These are phyloP conservation scores for Debaryomyces sp. DNA, from an alignment of 1,139 yeast species.

Conservation along the genomic window DNA sequence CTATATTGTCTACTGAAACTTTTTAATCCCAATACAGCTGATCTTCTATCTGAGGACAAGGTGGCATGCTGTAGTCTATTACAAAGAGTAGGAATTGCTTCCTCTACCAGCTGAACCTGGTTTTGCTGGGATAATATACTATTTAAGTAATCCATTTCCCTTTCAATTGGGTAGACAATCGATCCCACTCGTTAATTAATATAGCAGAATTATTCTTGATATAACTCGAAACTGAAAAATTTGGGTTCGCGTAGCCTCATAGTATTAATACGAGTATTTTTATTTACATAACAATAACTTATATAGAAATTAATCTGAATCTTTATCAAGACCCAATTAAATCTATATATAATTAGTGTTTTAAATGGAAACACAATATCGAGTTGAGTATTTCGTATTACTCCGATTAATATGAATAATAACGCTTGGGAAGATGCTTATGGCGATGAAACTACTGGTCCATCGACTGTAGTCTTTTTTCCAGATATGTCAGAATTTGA, in stretches of 20 bases:
- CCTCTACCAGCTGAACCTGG: constrained; percentile 67
- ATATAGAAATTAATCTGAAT: background rate
- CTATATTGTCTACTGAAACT: constrained; percentile 89
- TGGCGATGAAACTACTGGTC: constrained; percentile 4
- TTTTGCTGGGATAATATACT: constrained; percentile 37
- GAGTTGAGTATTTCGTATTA: background rate
- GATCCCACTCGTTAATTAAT: background rate
- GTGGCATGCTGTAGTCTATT: constrained; percentile 87
- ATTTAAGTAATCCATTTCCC: constrained; percentile 43
- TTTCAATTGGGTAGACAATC: constrained; percentile 2
- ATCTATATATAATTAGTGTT: background rate
- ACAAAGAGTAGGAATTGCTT: constrained; percentile 85
- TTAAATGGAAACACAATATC: background rate
- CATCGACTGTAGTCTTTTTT: constrained; percentile 25
- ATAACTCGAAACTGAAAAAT: constrained; percentile 1
- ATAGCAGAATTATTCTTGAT: background rate
- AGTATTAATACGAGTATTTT: background rate
- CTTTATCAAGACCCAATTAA: background rate
- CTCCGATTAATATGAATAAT: background rate
- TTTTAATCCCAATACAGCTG: constrained; percentile 88
- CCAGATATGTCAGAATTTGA: constrained; percentile 27
- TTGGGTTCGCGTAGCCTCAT: background rate
- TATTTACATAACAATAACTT: background rate
- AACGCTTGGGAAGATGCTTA: background rate
- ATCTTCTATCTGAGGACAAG: constrained; percentile 80